phyloP scores from a whole-genome alignment of 768 basidiomycete genomes.

The Pisolithus sp. region DNA sequence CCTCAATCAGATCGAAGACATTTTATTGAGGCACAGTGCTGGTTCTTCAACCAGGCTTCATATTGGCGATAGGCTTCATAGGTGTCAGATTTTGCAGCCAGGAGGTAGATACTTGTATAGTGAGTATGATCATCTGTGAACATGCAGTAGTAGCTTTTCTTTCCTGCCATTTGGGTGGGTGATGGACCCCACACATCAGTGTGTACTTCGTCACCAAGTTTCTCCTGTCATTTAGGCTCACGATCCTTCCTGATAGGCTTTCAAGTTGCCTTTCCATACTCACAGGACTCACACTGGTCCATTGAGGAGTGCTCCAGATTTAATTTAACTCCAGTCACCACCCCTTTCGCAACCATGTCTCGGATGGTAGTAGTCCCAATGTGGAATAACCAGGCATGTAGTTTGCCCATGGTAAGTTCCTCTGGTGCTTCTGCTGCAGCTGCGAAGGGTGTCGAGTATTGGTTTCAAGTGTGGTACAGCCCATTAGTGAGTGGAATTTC shows the following conservation, averaged over 20 bases:
- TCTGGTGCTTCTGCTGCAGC: background rate
- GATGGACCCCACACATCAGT: slow-evolving; percentile 25
- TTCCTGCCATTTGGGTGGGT: slow-evolving; percentile 1
- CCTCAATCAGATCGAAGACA: slow-evolving; percentile 5
- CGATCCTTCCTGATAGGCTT: slow-evolving; percentile 4
- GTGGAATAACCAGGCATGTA: background rate
- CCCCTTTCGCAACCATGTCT: background rate
- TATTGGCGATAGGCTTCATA: slow-evolving; percentile 3
- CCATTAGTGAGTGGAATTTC: slow-evolving; percentile 1
- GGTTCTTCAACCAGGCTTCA: slow-evolving; percentile 4
- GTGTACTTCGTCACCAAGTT: slow-evolving; percentile 6
- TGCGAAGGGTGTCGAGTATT: background rate
- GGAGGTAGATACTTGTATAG: background rate
- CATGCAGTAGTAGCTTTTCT: too few relatives aligned
- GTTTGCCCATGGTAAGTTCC: background rate
- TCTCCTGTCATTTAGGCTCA: background rate
- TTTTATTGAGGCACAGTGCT: background rate
- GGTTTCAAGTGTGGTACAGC: background rate
- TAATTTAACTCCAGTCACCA: background rate
- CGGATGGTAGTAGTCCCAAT: background rate
- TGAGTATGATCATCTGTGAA: too few relatives aligned
- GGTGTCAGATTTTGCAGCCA: slow-evolving; percentile 4
- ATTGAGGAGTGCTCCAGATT: background rate
- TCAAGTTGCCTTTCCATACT: slow-evolving; percentile 3
- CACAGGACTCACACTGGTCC: slow-evolving; percentile 6